phyloP scores from a whole-genome alignment of 345 rosid species.

The Salix suchowensis region DNA sequence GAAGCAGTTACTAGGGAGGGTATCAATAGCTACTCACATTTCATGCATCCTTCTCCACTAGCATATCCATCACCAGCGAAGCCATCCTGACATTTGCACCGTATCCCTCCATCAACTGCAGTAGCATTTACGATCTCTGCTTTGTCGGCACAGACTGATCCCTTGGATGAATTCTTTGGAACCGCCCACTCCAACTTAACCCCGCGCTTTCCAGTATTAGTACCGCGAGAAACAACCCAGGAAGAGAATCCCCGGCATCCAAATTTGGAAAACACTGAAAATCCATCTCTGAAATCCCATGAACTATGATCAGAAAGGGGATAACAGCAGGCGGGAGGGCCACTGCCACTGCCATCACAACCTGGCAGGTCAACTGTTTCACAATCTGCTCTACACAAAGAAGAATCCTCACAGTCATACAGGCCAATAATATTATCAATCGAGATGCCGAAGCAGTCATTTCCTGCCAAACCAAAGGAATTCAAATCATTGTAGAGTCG shows the following conservation, averaged over 20 bases:
- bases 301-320: conserved; percentile 68
- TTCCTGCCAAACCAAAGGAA: conserved; percentile 44
- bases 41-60: conserved; percentile 60
- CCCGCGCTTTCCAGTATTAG: conserved; percentile 55
- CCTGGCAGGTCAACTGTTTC: conserved; percentile 59
- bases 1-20: neutral
- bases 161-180: conserved; percentile 45
- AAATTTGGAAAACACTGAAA: conserved; percentile 58
- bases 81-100: conserved; percentile 70
- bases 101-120: conserved; percentile 44
- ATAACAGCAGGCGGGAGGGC: conserved; percentile 69
- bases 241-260: conserved; percentile 82
- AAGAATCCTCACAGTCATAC: conserved; percentile 84
- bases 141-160: conserved; percentile 36
- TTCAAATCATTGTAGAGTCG: conserved; percentile 63
- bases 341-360: conserved; percentile 48
- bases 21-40: conserved; percentile 37
- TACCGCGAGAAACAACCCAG: conserved; percentile 63
- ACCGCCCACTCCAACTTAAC: conserved; percentile 83
- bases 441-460: conserved; percentile 51
- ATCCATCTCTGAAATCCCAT: conserved; percentile 58
- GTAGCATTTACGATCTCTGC: conserved; percentile 60
- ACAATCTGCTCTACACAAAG: conserved; percentile 62
- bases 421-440: conserved; percentile 64
- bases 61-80: conserved; percentile 69